Conservation (phyloP, 345 rosid genomes). For the Capsella bursapastoris region DNA sequence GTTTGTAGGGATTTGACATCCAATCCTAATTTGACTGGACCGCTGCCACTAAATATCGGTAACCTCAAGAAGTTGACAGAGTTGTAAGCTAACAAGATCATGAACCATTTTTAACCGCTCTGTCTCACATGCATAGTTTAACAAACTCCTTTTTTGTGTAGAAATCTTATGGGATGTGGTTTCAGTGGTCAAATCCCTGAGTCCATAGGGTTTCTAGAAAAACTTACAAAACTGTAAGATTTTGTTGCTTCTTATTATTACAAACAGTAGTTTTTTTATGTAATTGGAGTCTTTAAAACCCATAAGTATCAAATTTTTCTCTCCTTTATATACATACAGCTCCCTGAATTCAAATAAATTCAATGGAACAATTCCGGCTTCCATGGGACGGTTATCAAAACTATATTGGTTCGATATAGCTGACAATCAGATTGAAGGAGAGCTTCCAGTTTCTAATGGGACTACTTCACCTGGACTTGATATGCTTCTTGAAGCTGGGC, state of each 20-base stretch:
- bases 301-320: neutral
- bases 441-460: neutral
- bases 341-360: neutral
- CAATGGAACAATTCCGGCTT: neutral
- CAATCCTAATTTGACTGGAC: constrained; percentile 60
- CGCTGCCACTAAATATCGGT: constrained; percentile 62
- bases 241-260: neutral
- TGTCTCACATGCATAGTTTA: neutral
- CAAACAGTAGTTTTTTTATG: too few relatives aligned
- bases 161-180: neutral
- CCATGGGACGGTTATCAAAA: neutral
- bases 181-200: constrained; percentile 15
- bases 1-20: constrained; percentile 68
- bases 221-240: constrained; percentile 8
- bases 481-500: neutral
- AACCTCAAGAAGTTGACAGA: constrained; percentile 53
- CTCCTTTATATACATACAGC: neutral
- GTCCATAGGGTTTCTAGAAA: neutral
- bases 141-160: neutral
- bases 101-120: neutral
- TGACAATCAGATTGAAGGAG: neutral
- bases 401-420: constrained; percentile 9
- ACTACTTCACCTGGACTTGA: constrained; percentile 17
- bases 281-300: neutral
- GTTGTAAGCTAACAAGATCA: constrained; percentile 54